phyloP scores from a whole-genome alignment of 441 rosid species.

The Pelargonium citronellum region DNA sequence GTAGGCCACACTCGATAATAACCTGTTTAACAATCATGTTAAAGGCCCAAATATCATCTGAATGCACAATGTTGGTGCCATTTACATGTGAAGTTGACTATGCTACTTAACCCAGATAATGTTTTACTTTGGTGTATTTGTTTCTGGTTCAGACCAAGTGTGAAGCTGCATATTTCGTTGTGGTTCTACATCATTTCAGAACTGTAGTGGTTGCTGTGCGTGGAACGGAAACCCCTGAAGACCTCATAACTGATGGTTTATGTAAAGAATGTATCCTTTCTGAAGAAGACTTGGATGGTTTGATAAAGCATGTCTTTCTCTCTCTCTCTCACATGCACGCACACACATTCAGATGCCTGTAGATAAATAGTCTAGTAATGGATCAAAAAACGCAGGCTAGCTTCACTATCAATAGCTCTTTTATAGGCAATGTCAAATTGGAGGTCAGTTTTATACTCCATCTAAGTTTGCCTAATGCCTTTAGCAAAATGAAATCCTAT shows the following conservation, averaged over 20 bases:
- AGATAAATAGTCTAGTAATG: neutral
- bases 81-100: neutral
- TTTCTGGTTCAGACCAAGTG: conserved; percentile 50
- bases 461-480: neutral
- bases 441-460: neutral
- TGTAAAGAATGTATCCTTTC: conserved; percentile 64
- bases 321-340: conserved; percentile 10
- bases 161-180: conserved; percentile 80
- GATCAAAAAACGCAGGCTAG: neutral
- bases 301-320: conserved; percentile 53
- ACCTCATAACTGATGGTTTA: conserved; percentile 87
- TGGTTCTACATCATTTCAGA: conserved; percentile 64
- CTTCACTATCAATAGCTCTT: conserved; percentile 5
- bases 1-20: no score
- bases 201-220: conserved; percentile 72
- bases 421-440: neutral
- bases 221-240: conserved; percentile 95
- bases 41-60: neutral
- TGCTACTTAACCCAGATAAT: neutral
- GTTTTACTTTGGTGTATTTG: neutral
- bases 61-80: neutral
- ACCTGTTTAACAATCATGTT: neutral
- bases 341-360: neutral
- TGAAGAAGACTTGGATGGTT: conserved; percentile 61
- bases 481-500: neutral